Conservation (phyloP, 345 rosid species). For the Streptanthus diversifolius region DNA sequence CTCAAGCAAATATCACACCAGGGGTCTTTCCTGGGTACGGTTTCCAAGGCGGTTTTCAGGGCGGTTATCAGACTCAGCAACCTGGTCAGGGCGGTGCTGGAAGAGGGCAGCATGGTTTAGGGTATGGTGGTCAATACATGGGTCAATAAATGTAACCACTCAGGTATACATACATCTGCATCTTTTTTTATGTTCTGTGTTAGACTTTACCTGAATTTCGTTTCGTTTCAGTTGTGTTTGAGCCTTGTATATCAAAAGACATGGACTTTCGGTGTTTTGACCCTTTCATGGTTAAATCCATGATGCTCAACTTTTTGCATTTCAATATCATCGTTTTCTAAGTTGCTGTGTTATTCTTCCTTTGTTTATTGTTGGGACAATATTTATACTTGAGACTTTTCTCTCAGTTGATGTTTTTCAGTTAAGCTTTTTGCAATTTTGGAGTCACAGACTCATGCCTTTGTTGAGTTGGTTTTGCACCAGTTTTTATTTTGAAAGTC, state of each 20-base stretch:
- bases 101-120: conserved; percentile 64
- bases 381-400: neutral
- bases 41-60: conserved; percentile 42
- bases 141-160: conserved; percentile 50
- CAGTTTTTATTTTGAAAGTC: conserved; percentile 25
- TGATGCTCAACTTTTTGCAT: neutral
- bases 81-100: conserved; percentile 66
- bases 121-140: conserved; percentile 57
- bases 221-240: neutral
- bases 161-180: neutral
- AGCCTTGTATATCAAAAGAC: neutral
- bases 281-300: neutral
- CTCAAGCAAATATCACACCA: conserved; percentile 42
- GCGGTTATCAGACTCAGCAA: conserved; percentile 55
- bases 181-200: neutral
- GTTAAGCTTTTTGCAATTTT: neutral
- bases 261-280: conserved; percentile 1
- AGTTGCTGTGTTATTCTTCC: neutral
- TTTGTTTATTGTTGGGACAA: neutral
- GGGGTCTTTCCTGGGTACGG: conserved; percentile 47
- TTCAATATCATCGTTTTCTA: neutral
- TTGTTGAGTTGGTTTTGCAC: conserved; percentile 16
- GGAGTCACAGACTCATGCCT: neutral
- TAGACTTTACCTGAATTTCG: neutral
- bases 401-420: neutral